Evolutionary conservation across 139 green algal genomes (phyloP), one percentile per base, ranked within the genome.

Genomic region (Klebsormidium nitens): DNA sequence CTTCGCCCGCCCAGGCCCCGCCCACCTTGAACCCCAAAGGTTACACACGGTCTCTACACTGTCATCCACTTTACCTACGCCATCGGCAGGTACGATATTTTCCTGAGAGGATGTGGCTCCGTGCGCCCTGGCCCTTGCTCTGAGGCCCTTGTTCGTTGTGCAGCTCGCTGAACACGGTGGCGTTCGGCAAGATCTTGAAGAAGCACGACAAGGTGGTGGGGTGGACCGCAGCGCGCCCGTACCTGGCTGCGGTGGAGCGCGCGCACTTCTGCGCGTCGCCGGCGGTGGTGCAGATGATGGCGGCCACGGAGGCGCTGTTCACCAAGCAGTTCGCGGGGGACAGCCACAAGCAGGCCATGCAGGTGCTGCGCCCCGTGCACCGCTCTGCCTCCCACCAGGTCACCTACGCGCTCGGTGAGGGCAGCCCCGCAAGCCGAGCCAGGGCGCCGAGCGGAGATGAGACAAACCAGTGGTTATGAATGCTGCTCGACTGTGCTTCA

Each of bases 101-200:
- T n/a, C n/a, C n/a, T n/a, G n/a, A n/a, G n/a, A n/a, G n/a, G n/a
- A n/a, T n/a, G n/a, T n/a, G n/a, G n/a, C n/a, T n/a, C n/a, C n/a
- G n/a, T n/a, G n/a, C n/a, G n/a, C n/a, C n/a, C n/a, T n/a, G n/a
- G n/a, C n/a, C n/a, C n/a, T n/a, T n/a, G n/a, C n/a, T n/a, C n/a
- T n/a, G n/a, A n/a, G n/a, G n/a, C n/a, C n/a, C n/a, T n/a, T n/a
- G n/a, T n/a, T n/a, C n/a, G n/a, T n/a, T n/a, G 14, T 17, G 28
- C 60, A 65, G 29, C 46, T 69, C 60, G n/a, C 46, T 69, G 23
- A 69, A 69, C 34, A 64, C 46, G 34, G 29, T 26, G 11, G 60
- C 60, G 11, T 69, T 69, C 29, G 60, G 60, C n/a, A 69, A 69
- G 60, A 69, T 69, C 60, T 26, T 69, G 37, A 69, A 69, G 60